Percentiles rank a stretch among this genome's conserved stretches.
These are phyloP conservation scores for Salix dunnii DNA, from an alignment of 345 rosid genomes.

Conservation along the genomic window DNA sequence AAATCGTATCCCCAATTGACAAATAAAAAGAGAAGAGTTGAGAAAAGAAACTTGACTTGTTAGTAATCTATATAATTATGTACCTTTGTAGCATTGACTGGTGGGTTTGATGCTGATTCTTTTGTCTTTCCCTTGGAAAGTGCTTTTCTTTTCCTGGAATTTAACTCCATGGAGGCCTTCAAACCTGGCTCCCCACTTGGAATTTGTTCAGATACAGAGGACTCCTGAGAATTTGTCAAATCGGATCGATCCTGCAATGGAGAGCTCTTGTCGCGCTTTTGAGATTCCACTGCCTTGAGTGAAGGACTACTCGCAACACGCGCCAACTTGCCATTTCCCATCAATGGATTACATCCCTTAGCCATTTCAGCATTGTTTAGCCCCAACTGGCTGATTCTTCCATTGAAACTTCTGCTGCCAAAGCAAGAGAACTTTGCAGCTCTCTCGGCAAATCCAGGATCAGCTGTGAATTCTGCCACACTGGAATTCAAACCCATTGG, in stretches of 20 bases:
- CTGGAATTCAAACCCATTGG: conserved; percentile 40
- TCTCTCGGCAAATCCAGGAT: conserved; percentile 71
- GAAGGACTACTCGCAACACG: conserved; percentile 68
- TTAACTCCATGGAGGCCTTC: conserved; percentile 28
- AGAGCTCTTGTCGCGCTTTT: conserved; percentile 22
- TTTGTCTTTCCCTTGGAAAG: conserved; percentile 42
- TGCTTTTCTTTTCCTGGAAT: conserved; percentile 64
- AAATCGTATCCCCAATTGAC: neutral
- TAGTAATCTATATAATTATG: neutral
- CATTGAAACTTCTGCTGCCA: conserved; percentile 70
- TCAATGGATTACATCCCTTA: conserved; percentile 19
- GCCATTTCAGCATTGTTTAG: conserved; percentile 19
- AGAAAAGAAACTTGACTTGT: neutral
- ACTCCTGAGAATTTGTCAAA: conserved; percentile 46
- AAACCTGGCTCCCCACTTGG: conserved; percentile 27
- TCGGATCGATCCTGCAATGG: conserved; percentile 32
- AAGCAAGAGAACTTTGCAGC: conserved; percentile 71
- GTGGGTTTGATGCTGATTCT: conserved; percentile 30
- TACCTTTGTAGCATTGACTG: conserved; percentile 36
- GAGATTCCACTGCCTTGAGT: conserved; percentile 40
- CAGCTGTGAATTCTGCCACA: conserved; percentile 53
- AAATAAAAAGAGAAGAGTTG: neutral
- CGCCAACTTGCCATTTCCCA: conserved; percentile 37
- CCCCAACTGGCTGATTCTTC: conserved; percentile 33
- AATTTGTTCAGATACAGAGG: conserved; percentile 44